phyloP scores from a whole-genome alignment of 208 protist genomes.

The Trypanosoma avium region DNA sequence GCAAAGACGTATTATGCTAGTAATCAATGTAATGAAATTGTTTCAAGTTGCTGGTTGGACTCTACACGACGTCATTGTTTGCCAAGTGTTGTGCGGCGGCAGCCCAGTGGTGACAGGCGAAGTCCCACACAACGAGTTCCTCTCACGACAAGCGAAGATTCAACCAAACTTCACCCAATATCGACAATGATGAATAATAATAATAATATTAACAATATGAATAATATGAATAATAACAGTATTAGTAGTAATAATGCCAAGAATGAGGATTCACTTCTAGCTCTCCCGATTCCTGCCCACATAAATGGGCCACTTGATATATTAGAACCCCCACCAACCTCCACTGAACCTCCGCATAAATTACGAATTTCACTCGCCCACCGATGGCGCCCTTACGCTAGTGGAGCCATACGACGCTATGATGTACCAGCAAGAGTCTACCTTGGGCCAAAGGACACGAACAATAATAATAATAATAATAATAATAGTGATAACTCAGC shows the following conservation, averaged over 20 bases:
- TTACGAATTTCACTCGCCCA: not conserved
- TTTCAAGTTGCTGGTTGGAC: not conserved
- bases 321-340: not conserved
- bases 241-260: too few relatives aligned
- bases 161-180: too few relatives aligned
- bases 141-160: not conserved
- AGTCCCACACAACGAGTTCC: not conserved
- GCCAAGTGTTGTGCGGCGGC: slow-evolving; percentile 7
- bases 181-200: too few relatives aligned
- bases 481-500: too few relatives aligned
- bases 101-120: not conserved
- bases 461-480: too few relatives aligned
- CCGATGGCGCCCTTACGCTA: slow-evolving; percentile 17
- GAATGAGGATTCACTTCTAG: too few relatives aligned
- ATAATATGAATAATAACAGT: too few relatives aligned
- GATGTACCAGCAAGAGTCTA: slow-evolving; percentile 1
- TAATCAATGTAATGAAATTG: not conserved
- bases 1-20: not conserved
- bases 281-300: too few relatives aligned
- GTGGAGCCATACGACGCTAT: slow-evolving; percentile 22
- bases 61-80: slow-evolving; percentile 9
- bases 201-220: too few relatives aligned
- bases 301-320: not conserved
- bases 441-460: not conserved
- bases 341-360: not conserved